phyloP scores from a whole-genome alignment of 805 yeast species.

The Starmerella riodocensis region DNA sequence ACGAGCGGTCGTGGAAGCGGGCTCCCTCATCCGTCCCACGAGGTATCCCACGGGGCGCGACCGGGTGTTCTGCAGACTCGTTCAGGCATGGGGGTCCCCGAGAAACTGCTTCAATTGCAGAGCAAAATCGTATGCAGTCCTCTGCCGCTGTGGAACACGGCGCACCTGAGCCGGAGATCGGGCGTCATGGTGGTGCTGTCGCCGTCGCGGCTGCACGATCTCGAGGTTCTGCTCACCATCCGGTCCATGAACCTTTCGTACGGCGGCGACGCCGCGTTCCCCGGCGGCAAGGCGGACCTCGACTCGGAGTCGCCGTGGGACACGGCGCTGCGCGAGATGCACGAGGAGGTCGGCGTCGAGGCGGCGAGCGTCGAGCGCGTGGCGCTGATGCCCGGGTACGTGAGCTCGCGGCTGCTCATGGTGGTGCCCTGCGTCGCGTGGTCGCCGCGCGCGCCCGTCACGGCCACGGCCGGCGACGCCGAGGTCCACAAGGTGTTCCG shows the following conservation, averaged over 20 bases:
- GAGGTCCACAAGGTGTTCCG: constrained; percentile 28
- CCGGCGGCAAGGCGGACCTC: constrained; percentile 83
- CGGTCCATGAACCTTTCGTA: constrained; percentile 60
- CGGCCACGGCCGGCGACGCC: neutral
- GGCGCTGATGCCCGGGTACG: constrained; percentile 57
- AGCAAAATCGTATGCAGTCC: constrained; percentile 8
- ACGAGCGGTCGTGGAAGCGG: too few species aligned
- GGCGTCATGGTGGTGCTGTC: constrained; percentile 68
- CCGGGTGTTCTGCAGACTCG: neutral
- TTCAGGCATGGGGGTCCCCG: neutral
- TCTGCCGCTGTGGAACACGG: constrained; percentile 34
- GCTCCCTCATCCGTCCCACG: too few species aligned
- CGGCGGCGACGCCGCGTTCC: constrained; percentile 83
- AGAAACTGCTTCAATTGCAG: neutral
- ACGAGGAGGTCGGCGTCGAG: constrained; percentile 72
- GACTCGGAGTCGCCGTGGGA: constrained; percentile 51
- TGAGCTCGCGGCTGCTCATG: constrained; percentile 68
- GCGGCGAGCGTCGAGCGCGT: constrained; percentile 49
- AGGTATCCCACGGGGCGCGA: neutral
- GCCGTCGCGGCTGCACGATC: constrained; percentile 48
- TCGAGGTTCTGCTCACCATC: constrained; percentile 66
- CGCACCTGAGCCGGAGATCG: constrained; percentile 60
- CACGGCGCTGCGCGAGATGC: constrained; percentile 70
- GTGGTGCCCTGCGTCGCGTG: constrained; percentile 56
- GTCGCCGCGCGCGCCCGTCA: constrained; percentile 8